These are phyloP conservation scores for Microglena sp. DNA, from an alignment of 139 green algal genomes.

Conservation along the genomic window DNA sequence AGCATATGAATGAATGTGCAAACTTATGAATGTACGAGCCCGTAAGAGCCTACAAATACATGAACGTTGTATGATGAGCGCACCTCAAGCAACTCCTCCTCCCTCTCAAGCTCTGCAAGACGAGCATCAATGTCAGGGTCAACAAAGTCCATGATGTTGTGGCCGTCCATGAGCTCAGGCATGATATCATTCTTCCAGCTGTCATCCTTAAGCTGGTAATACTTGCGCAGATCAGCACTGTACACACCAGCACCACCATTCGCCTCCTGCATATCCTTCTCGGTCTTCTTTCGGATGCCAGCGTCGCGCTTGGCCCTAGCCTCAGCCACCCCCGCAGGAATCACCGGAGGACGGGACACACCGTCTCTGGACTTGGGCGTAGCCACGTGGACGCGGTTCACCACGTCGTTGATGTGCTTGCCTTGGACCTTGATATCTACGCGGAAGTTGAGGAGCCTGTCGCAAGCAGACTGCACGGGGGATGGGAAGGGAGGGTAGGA, in stretches of 20 bases:
- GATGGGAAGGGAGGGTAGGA: too few relatives aligned
- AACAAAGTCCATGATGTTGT: constrained; percentile 96
- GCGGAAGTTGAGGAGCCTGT: constrained; percentile 76
- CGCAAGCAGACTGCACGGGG: constrained; percentile 60
- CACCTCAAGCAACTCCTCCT: constrained; percentile 49
- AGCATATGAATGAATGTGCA: too few relatives aligned
- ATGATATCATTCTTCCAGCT: constrained; percentile 93
- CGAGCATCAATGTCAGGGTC: constrained; percentile 93
- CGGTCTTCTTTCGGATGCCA: constrained; percentile 35
- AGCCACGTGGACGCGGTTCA: constrained; percentile 92
- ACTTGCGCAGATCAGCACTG: constrained; percentile 74
- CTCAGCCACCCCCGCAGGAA: constrained; percentile 61
- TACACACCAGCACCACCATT: constrained; percentile 87
- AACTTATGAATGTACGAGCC: too few relatives aligned
- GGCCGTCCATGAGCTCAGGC: constrained; percentile 91
- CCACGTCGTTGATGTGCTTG: constrained; percentile 76
- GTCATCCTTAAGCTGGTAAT: constrained; percentile 72
- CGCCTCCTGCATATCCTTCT: constrained; percentile 83
- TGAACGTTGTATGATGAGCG: background rate
- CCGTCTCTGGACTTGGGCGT: constrained; percentile 51
- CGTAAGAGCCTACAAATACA: background rate
- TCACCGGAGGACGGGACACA: constrained; percentile 64
- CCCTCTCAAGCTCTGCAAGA: constrained; percentile 86
- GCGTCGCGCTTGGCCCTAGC: constrained; percentile 37
- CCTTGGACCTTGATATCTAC: constrained; percentile 83